A percentile compares a stretch with the other conserved stretches of the same genome.
Evolutionary conservation across 139 green algal genomes (phyloP).

Genomic region (Micractinium sp.): DNA sequence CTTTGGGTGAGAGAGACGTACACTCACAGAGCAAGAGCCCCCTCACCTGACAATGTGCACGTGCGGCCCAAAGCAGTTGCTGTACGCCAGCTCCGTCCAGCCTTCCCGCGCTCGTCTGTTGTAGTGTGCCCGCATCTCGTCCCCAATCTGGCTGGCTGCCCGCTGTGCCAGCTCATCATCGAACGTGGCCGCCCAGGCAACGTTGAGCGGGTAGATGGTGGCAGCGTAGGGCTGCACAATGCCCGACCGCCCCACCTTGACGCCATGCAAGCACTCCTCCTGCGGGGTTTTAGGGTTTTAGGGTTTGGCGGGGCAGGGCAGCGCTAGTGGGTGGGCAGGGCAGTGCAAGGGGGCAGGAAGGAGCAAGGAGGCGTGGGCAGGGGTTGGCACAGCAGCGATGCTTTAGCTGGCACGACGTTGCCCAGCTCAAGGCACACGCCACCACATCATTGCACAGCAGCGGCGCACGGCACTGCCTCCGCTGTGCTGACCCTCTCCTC

Average conservation of each 20-base stretch:
- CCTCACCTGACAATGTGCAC: conserved; percentile 15
- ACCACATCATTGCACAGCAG: too few relatives aligned
- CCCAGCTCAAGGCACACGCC: too few relatives aligned
- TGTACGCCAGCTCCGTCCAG: conserved; percentile 6
- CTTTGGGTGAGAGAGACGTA: too few relatives aligned
- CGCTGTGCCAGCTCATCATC: neutral
- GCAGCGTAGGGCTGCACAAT: neutral
- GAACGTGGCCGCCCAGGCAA: conserved; percentile 9
- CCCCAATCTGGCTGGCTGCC: conserved; percentile 7
- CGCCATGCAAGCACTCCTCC: conserved; percentile 20
- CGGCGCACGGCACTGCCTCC: too few relatives aligned
- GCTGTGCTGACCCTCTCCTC: too few relatives aligned
- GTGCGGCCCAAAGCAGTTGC: conserved; percentile 15
- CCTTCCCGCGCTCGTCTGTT: neutral
- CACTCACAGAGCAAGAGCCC: neutral
- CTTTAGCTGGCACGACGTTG: too few relatives aligned
- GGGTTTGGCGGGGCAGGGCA: neutral
- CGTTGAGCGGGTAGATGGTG: conserved; percentile 15
- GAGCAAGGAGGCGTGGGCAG: too few relatives aligned
- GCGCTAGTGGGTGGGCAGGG: neutral
- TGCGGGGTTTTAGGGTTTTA: neutral
- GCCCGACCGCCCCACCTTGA: neutral
- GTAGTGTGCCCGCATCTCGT: conserved; percentile 18
- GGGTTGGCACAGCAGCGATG: too few relatives aligned
- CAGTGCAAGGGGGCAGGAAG: too few relatives aligned